Evolutionary conservation across 176 grass and related monocot genomes (phyloP).

Genomic region (Juncus inflexus): DNA sequence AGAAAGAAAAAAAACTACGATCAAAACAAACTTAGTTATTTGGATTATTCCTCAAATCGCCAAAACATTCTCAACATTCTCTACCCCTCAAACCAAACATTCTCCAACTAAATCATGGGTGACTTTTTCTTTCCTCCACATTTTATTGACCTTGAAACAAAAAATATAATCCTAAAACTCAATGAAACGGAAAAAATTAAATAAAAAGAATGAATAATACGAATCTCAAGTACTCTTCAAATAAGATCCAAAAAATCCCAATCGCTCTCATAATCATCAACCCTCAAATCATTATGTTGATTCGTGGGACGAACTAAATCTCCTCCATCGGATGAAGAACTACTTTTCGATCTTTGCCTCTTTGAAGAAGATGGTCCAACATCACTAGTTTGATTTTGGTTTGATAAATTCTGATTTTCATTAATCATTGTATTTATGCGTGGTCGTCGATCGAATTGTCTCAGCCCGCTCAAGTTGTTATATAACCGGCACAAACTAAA

Average conservation of each 20-base stretch:
- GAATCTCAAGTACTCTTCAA: conserved; percentile 4
- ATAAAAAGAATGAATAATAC: not conserved
- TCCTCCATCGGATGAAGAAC: conserved; percentile 33
- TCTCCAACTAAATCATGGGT: too few relatives aligned
- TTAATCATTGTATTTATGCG: not conserved
- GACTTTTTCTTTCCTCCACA: not conserved
- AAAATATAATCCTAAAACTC: not conserved
- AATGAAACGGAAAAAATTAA: not conserved
- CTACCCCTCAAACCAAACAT: too few relatives aligned
- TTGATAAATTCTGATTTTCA: conserved; percentile 15
- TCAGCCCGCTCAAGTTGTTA: conserved; percentile 45
- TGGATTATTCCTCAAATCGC: not conserved
- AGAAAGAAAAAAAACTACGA: not conserved
- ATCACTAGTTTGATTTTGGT: conserved; percentile 1
- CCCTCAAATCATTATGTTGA: conserved; percentile 9
- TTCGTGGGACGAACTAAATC: conserved; percentile 5
- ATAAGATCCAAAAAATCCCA: conserved; percentile 9
- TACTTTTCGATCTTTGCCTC: conserved; percentile 35
- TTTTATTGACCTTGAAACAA: not conserved
- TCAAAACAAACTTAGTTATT: not conserved
- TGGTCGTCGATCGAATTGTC: conserved; percentile 76
- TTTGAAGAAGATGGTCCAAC: conserved; percentile 19
- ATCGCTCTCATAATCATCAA: not conserved
- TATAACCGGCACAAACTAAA: conserved; percentile 94
- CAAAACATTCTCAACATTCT: too few relatives aligned